A percentile compares a stretch with the other conserved stretches of the same genome.
phyloP scores from a whole-genome alignment of 495 filamentous ascomycete species.

The Penicillium coprophilum region DNA sequence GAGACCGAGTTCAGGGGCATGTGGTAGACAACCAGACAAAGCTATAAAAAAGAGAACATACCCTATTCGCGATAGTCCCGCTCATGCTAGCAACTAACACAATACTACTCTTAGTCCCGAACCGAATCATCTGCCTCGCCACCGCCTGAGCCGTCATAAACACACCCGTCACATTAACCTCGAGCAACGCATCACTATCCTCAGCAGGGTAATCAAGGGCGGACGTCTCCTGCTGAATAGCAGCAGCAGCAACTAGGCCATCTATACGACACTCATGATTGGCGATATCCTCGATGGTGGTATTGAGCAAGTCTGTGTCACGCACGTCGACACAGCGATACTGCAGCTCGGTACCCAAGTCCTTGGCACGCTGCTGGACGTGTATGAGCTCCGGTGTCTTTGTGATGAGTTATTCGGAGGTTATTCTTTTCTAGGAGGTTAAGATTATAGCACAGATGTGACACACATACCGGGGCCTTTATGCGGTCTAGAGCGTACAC shows the following conservation, averaged over 20 bases:
- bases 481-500: conserved; percentile 51
- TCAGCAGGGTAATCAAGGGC: conserved; percentile 67
- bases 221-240: conserved; percentile 66
- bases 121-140: not conserved
- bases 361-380: conserved; percentile 65
- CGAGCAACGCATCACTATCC: conserved; percentile 69
- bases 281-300: conserved; percentile 66
- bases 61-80: conserved; percentile 69
- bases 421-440: not conserved
- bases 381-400: conserved; percentile 57
- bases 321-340: conserved; percentile 86
- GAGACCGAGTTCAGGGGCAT: too few relatives aligned
- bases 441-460: conserved; percentile 11
- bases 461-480: conserved; percentile 38
- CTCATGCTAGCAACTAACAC: conserved; percentile 77
- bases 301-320: conserved; percentile 66
- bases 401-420: conserved; percentile 18
- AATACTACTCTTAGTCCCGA: conserved; percentile 52
- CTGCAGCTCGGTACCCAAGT: conserved; percentile 66
- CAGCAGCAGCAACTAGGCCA: conserved; percentile 72
- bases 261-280: conserved; percentile 69
- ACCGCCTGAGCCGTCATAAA: not conserved
- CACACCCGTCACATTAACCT: not conserved
- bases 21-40: too few relatives aligned
- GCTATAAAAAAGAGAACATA: conserved; percentile 15